Percentiles rank a stretch among this genome's conserved stretches.
Evolutionary conservation across 1,284 basidiomycete species (phyloP).

Genomic region (Hemileia vastatrix): DNA sequence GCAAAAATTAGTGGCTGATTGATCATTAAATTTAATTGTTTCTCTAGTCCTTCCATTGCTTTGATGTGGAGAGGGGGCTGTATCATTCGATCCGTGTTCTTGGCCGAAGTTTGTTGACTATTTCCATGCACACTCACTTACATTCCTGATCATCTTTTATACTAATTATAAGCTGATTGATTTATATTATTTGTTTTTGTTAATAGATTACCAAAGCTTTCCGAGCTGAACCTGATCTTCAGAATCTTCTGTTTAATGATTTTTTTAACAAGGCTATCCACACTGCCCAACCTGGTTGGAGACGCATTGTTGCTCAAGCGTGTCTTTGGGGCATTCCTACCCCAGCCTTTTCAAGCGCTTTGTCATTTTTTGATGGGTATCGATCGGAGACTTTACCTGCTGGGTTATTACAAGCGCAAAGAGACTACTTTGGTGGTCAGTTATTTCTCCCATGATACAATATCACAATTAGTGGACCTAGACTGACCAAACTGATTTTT

Average conservation of each 20-base stretch:
- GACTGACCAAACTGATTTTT: not conserved
- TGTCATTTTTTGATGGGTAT: constrained; percentile 99
- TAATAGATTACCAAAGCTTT: constrained; percentile 71
- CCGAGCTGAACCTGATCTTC: constrained; percentile 72
- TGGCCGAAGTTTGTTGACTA: constrained; percentile 15
- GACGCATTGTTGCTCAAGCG: constrained; percentile 90
- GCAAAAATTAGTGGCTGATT: no score
- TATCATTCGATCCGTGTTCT: constrained; percentile 60
- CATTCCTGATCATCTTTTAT: not conserved
- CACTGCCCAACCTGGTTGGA: constrained; percentile 94
- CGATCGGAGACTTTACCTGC: constrained; percentile 75
- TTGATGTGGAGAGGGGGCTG: constrained; percentile 99
- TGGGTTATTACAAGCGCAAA: constrained; percentile 79
- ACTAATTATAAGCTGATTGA: no score
- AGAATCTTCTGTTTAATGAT: constrained; percentile 89
- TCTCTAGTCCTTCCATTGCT: constrained; percentile 67
- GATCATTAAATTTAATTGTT: not conserved
- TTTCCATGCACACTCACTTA: no score
- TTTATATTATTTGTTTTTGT: not conserved
- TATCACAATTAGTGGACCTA: not conserved
- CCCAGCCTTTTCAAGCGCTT: constrained; percentile 88
- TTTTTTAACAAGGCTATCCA: constrained; percentile 96
- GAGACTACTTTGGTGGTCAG: constrained; percentile 49
- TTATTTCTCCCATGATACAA: constrained; percentile 5
- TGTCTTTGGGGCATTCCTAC: constrained; percentile 96